Evolutionary conservation across 140 eudicot genomes (phyloP), one percentile per base, ranked within the genome.

Genomic region (Stevia rebaudiana): DNA sequence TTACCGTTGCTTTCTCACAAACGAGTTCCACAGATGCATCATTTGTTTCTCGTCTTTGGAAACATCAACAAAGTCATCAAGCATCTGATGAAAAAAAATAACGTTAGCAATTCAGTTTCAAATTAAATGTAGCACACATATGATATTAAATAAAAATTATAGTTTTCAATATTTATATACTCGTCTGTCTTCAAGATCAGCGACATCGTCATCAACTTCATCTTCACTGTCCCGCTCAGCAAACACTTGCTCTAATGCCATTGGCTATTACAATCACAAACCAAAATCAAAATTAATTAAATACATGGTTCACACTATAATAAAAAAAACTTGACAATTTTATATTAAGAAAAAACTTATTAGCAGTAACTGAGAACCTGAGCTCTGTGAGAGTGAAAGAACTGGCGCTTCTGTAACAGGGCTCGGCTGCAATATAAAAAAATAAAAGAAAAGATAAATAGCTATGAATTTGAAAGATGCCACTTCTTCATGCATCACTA

Each of bases 21-120:
- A 92, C 3, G 99, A 88, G 79, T 92, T 92, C 99, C 99, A 92
- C 18, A 92, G 86, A 78, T 92, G 97, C 99, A 92, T 92, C 83
- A 92, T 72, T 73, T 80, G 85, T 70, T 92, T 92, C 77, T 92
- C 99, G 42, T 88, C 90, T 63, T 76, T 83, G 46, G 95, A 85
- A 15, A 92, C 99, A 76, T 92, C 99, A 69, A 92, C 90, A 78
- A 92, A 92, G 78, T 92, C 99, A 65, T 92, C 99, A 40, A 92
- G 90, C 99, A 92, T 88, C 99, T 92, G 82, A 70, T 67, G 12
- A 49, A 1, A 4, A 58, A 70, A 30, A 31, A 11, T 17, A 1
- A 31, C 33, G 57, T 70, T 22, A 59, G 42, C 35, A 46, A 10
- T 15, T 59, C 24, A 15, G 53, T 24, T 24, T 6, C 10, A 22